Percentiles rank a stretch among this genome's conserved stretches.
phyloP scores from a whole-genome alignment of 2,329 filamentous ascomycete genomes.

The Meredithiella fracta region DNA sequence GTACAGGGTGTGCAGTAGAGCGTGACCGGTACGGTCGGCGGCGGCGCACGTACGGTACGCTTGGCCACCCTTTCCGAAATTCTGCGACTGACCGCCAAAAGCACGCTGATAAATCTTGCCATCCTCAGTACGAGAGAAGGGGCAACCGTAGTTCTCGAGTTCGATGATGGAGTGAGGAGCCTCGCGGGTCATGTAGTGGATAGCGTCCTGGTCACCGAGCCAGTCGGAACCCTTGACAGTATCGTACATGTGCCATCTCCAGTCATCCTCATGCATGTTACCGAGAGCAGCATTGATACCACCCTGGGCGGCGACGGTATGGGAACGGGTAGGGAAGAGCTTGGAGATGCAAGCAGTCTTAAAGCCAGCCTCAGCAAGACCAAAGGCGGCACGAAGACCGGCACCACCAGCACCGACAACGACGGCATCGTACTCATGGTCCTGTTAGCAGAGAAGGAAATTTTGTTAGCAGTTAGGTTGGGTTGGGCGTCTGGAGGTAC shows the following conservation, averaged over 20 bases:
- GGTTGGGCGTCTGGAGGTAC: not conserved
- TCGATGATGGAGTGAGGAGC: constrained; percentile 83
- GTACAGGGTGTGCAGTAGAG: constrained; percentile 94
- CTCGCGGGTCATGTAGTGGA: constrained; percentile 97
- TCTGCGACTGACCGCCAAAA: constrained; percentile 91
- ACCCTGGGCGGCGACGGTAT: constrained; percentile 68
- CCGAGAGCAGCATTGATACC: constrained; percentile 79
- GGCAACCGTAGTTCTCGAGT: constrained; percentile 93
- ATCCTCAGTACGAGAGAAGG: constrained; percentile 90
- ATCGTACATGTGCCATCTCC: constrained; percentile 99
- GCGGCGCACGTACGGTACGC: constrained; percentile 95
- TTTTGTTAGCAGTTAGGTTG: not conserved
- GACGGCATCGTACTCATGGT: constrained; percentile 97
- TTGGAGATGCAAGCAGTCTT: constrained; percentile 80
- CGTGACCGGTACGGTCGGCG: constrained; percentile 91
- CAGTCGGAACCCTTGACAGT: constrained; percentile 96
- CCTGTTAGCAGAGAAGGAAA: constrained; percentile 36
- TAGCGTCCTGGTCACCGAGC: constrained; percentile 93
- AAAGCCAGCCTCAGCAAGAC: constrained; percentile 74
- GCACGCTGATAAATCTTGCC: constrained; percentile 97
- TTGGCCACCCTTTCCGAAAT: constrained; percentile 92
- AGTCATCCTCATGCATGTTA: constrained; percentile 97
- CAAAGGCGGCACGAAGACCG: constrained; percentile 68
- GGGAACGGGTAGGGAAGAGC: constrained; percentile 71
- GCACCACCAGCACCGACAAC: constrained; percentile 76